phyloP scores from a whole-genome alignment of 2,329 filamentous ascomycete genomes.

The Ampelomyces quisqualis region DNA sequence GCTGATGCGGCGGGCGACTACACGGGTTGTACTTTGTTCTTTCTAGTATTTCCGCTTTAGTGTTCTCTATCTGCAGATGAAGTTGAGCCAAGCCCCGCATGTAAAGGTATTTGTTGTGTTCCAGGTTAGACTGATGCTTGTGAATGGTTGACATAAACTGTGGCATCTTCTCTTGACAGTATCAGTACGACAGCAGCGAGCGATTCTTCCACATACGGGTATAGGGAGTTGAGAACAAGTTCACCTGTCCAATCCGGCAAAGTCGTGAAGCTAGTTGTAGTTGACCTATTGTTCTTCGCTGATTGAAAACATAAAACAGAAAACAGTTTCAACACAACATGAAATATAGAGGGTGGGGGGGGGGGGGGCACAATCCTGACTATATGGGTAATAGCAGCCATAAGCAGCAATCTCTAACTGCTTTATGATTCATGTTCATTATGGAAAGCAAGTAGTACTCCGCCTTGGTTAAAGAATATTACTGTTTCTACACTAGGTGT shows the following conservation, averaged over 20 bases:
- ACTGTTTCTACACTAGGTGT: neutral
- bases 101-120: too few relatives aligned
- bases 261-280: neutral
- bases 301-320: neutral
- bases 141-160: too few relatives aligned
- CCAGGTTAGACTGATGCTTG: too few relatives aligned
- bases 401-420: neutral
- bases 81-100: too few relatives aligned
- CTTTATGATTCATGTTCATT: neutral
- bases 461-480: neutral
- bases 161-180: too few relatives aligned
- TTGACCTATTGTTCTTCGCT: neutral
- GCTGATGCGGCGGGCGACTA: too few relatives aligned
- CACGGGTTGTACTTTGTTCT: too few relatives aligned
- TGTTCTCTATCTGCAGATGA: too few relatives aligned
- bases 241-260: too few relatives aligned
- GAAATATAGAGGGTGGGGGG: too few relatives aligned
- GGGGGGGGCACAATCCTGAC: neutral
- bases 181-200: too few relatives aligned
- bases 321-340: neutral
- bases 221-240: neutral
- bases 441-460: neutral
- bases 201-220: neutral
- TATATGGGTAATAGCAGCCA: neutral
- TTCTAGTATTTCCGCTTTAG: too few relatives aligned